A percentile compares a stretch with the other conserved stretches of the same genome.
Evolutionary conservation across 257 asterid genomes (phyloP).

Genomic region (Capsicum chinense): DNA sequence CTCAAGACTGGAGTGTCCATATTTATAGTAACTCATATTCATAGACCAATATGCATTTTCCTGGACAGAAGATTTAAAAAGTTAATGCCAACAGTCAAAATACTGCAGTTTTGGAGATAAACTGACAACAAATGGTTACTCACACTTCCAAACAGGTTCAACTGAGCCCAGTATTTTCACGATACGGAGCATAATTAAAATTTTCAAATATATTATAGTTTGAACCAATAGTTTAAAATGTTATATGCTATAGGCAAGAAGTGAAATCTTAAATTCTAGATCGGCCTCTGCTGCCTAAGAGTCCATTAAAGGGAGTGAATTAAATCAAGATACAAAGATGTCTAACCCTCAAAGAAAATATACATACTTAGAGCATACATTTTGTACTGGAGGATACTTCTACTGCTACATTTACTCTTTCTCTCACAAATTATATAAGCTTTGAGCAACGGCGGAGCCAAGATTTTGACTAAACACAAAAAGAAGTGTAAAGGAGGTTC

Average conservation of each 20-base stretch:
- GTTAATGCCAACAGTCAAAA: slow-evolving; percentile 30
- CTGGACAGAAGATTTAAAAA: slow-evolving; percentile 45
- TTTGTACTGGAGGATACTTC: background rate
- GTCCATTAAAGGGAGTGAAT: background rate
- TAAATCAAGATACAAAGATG: background rate
- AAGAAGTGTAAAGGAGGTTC: too few species aligned
- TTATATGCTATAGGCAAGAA: background rate
- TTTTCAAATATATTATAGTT: background rate
- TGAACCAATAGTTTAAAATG: background rate
- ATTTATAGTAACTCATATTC: slow-evolving; percentile 73
- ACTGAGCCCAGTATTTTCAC: background rate
- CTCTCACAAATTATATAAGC: background rate
- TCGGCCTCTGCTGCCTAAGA: background rate
- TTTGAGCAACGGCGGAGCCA: background rate
- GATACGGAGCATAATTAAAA: background rate
- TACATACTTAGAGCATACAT: background rate
- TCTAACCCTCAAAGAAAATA: background rate
- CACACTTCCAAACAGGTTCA: background rate
- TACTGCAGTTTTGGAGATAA: background rate
- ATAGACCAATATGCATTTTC: slow-evolving; percentile 76
- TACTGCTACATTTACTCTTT: background rate
- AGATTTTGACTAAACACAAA: too few species aligned
- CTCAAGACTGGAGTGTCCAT: slow-evolving; percentile 60
- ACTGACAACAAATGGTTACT: slow-evolving; percentile 22
- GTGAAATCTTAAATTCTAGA: background rate